Percentiles rank a stretch among this genome's conserved stretches.
These are phyloP conservation scores for Colletotrichum chlorophyti DNA, from an alignment of 2,329 filamentous ascomycete genomes.

Conservation along the genomic window DNA sequence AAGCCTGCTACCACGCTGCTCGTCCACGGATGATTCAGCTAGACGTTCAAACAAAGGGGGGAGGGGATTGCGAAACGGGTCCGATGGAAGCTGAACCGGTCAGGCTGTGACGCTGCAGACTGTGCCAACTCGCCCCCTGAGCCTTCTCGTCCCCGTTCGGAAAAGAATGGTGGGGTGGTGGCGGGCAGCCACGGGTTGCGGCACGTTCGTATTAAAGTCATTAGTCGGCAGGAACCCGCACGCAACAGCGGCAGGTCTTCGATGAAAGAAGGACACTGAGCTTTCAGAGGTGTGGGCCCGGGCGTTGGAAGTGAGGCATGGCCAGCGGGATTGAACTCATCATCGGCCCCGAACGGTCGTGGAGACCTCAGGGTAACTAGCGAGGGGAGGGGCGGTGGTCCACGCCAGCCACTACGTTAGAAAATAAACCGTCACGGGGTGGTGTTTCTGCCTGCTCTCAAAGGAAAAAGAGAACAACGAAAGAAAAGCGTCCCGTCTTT, in stretches of 20 bases:
- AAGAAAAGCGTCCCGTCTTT: background rate
- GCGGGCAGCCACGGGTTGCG: slow-evolving; percentile 4
- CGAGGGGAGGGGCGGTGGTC: background rate
- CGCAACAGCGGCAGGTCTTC: background rate
- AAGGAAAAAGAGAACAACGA: slow-evolving; percentile 1
- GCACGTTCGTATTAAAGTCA: background rate
- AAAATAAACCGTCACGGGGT: background rate
- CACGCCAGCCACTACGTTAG: slow-evolving; percentile 4
- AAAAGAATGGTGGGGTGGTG: background rate
- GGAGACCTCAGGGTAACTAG: background rate
- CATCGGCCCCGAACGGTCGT: no score
- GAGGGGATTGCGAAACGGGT: no score
- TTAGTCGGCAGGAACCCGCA: background rate
- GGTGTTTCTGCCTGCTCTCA: background rate
- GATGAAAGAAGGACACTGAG: background rate
- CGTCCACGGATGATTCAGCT: no score
- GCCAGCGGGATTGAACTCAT: no score
- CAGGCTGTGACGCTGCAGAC: no score
- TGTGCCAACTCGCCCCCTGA: no score
- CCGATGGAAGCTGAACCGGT: no score
- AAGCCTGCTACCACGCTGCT: no score
- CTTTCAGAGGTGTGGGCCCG: background rate
- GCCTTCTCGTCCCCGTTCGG: background rate
- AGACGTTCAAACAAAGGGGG: no score
- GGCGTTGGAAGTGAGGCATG: no score